Base-by-base conservation (phyloP, 1,139 yeast species). In the Yamadazyma mexicana region DNA sequence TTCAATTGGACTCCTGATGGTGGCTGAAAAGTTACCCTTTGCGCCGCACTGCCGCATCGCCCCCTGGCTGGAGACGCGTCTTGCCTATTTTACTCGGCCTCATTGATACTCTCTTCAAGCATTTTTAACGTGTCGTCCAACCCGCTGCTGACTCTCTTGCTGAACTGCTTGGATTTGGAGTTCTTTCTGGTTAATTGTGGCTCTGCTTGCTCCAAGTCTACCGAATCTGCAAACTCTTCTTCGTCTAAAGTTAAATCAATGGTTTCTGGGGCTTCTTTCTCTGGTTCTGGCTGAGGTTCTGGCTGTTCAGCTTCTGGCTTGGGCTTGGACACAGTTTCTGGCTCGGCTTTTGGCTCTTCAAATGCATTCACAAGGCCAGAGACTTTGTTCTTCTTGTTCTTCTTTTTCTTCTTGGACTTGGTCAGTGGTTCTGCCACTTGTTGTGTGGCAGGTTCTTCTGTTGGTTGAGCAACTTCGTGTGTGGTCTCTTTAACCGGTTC, bases 61-160 rank as follows among this genome's bases (percentile, higher is more conserved):
- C 22, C 22, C 22, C 22, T 20, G 8, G 5, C 5, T 20, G n/a
- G 16, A 6, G 31, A 28, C 31, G 31, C 31, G 31, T 28, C 31
- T 28, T 8, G 5, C 22, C 8, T 12, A 26, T 4, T n/a, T n/a
- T 23, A 32, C 12, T 22, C 14, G 11, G 23, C 42, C 23, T 54
- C 50, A n/a, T 57, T 60, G 16, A 69, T 52, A 42, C 69, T 67
- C 44, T 69, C 74, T 49, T 67, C 59, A 35, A 70, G 55, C 73
- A 70, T 69, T 39, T 64, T 62, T 40, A 70, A 48, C 3, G 76
- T 70, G 40, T 61, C 59, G 40, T 69, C 66, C 38, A 69, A 52
- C 30, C 62, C 72, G 31, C 48, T 58, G 43, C 65, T 58, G 38
- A 70, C 53, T 39, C 65, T 62, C 33, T 53, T 48, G 37, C 56